Percentiles rank a stretch among this genome's conserved stretches.
These are phyloP conservation scores for Xylariales sp. DNA, from an alignment of 2,329 filamentous ascomycete genomes.

Conservation along the genomic window DNA sequence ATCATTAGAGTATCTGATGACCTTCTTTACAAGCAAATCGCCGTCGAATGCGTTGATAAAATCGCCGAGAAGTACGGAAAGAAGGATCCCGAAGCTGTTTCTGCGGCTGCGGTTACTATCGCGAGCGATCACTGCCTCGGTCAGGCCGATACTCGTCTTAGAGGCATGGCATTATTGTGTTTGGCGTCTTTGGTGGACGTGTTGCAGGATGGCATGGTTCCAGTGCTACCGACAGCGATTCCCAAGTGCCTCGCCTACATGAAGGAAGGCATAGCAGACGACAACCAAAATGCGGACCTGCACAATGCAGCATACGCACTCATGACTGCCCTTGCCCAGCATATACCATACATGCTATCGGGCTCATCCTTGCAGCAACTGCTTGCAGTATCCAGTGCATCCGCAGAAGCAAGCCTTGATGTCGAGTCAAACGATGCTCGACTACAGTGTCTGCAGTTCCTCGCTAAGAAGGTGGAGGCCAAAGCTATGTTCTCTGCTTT, in stretches of 20 bases:
- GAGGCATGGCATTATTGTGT: constrained; percentile 81
- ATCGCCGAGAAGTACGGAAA: constrained; percentile 95
- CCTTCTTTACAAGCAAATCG: constrained; percentile 74
- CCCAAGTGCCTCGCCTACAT: constrained; percentile 69
- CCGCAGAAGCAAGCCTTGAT: constrained; percentile 58
- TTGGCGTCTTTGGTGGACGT: constrained; percentile 87
- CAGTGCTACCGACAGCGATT: constrained; percentile 72
- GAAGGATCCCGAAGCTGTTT: constrained; percentile 74
- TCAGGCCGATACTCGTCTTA: constrained; percentile 65
- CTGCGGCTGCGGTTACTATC: constrained; percentile 71
- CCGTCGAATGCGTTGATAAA: constrained; percentile 85
- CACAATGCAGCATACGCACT: constrained; percentile 82
- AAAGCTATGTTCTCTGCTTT: constrained; percentile 72
- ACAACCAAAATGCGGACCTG: constrained; percentile 54
- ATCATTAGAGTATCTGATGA: constrained; percentile 71
- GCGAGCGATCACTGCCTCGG: constrained; percentile 72
- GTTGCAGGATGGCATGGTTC: constrained; percentile 78
- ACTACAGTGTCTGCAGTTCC: constrained; percentile 63
- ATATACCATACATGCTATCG: constrained; percentile 87
- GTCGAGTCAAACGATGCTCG: constrained; percentile 61
- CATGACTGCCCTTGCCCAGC: constrained; percentile 71
- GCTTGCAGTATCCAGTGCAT: constrained; percentile 66
- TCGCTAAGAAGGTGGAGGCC: constrained; percentile 73
- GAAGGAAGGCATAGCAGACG: constrained; percentile 52
- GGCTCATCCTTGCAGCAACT: constrained; percentile 68